Evolutionary conservation across 2,329 filamentous ascomycete genomes (phyloP), one percentile per base, ranked within the genome.

Genomic region (Alternaria longipes): DNA sequence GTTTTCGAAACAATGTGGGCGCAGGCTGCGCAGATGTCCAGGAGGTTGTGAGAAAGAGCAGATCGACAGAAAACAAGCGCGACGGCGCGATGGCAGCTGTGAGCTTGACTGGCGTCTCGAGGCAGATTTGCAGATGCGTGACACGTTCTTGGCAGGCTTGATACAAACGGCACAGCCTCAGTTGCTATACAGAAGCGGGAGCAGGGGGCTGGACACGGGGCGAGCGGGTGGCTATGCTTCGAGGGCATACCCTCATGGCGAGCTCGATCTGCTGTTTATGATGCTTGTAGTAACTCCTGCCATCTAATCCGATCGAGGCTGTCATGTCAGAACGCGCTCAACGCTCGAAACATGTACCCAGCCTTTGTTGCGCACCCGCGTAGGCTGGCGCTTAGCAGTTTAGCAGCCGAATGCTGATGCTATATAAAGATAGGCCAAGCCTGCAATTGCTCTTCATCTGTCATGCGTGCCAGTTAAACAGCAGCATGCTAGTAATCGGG

Each of bases 161-260:
- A 70, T 69, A 68, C 66, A 70, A 60, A 60, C 64, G 59, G 70
- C 75, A 78, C 74, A 78, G 75, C 74, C 74, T 74, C 74, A 74
- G 69, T 57, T 64, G 66, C 64, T 66, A 47, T 59, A 62, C 57
- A 61, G 66, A 67, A 61, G 67, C 65, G 68, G 68, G 66, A 60
- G 52, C 63, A 60, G 62, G 66, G 64, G 64, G 47, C 53, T 54
- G 54, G 40, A 38, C 28, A 64, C 53, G 58, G 67, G 64, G 56
- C 56, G 67, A 64, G 60, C 55, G 55, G 59, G 69, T 70, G 71
- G 73, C 73, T 70, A 68, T 74, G 73, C 65, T 41, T 59, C 57
- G 52, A 54, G 55, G 60, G 60, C 45, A 58, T 50, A 55, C 14
- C 59, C 60, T 46, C 45, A 63, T 60, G 38, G 44, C 41, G 52